Conservation (phyloP, 177 flowering plant species). For the Vitis hybrid region DNA sequence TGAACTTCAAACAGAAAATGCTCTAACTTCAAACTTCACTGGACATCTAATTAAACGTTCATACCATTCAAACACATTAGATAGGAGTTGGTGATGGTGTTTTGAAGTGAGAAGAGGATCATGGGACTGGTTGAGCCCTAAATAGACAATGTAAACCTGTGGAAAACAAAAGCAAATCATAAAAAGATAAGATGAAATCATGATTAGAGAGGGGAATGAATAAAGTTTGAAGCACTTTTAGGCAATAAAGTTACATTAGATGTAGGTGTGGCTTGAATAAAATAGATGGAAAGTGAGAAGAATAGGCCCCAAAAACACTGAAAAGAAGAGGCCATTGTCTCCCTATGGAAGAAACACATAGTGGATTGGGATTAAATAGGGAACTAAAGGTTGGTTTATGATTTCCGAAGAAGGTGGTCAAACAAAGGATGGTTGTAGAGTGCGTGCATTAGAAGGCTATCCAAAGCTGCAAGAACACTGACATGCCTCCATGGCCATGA, state of each 20-base stretch:
- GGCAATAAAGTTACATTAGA: constrained; percentile 34
- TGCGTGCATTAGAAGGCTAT: constrained; percentile 16
- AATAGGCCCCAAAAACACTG: constrained; percentile 40
- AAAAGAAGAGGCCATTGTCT: constrained; percentile 33
- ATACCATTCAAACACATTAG: constrained; percentile 36
- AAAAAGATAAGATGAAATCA: constrained; percentile 10
- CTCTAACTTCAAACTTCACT: neutral
- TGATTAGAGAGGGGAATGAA: neutral
- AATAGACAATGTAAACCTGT: constrained; percentile 71
- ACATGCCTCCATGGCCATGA: constrained; percentile 13
- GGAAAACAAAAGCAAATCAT: neutral
- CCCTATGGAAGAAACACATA: constrained; percentile 16
- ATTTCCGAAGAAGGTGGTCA: constrained; percentile 10
- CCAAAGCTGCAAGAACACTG: constrained; percentile 13
- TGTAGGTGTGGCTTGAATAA: constrained; percentile 28
- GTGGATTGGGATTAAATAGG: constrained; percentile 27
- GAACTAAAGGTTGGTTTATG: constrained; percentile 10
- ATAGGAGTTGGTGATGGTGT: constrained; percentile 50
- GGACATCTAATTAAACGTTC: too few relatives aligned
- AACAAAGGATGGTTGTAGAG: neutral
- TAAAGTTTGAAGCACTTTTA: constrained; percentile 16
- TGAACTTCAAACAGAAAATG: neutral
- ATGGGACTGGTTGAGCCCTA: constrained; percentile 35
- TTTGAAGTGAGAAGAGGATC: constrained; percentile 45
- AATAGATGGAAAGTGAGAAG: constrained; percentile 36